A percentile compares a stretch with the other conserved stretches of the same genome.
Evolutionary conservation across 1,139 yeast species (phyloP).

Genomic region (Candida smagusa): DNA sequence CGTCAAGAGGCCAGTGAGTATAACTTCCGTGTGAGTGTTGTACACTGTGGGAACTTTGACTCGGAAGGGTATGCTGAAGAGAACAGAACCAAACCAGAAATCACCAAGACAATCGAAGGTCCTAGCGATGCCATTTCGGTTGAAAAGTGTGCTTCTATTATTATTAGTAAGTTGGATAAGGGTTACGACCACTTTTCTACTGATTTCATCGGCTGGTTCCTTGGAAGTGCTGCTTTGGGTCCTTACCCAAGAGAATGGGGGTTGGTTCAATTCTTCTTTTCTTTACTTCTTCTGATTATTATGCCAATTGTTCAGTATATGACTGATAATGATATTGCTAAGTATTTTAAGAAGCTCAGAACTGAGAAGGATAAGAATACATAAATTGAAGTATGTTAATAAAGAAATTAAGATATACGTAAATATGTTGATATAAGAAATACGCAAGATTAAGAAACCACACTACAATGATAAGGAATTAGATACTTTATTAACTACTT

Average conservation of each 20-base stretch:
- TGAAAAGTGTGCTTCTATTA: slow-evolving; percentile 60
- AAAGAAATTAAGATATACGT: too few relatives aligned
- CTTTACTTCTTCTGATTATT: slow-evolving; percentile 53
- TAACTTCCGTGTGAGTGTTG: slow-evolving; percentile 57
- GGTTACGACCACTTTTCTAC: slow-evolving; percentile 81
- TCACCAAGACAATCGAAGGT: slow-evolving; percentile 83
- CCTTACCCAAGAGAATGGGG: slow-evolving; percentile 64
- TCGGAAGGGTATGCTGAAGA: slow-evolving; percentile 88
- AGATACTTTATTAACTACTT: slow-evolving; percentile 11
- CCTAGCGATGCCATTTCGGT: slow-evolving; percentile 70
- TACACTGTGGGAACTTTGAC: slow-evolving; percentile 85
- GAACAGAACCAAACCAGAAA: slow-evolving; percentile 78
- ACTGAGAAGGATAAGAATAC: slow-evolving; percentile 2
- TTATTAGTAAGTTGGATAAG: slow-evolving; percentile 51
- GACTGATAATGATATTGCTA: slow-evolving; percentile 53
- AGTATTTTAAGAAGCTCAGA: slow-evolving; percentile 31
- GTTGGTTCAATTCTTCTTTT: slow-evolving; percentile 46
- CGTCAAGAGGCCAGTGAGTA: slow-evolving; percentile 79
- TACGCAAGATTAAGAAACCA: too few relatives aligned
- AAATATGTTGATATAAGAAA: too few relatives aligned
- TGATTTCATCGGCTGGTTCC: slow-evolving; percentile 81
- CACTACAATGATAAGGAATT: too few relatives aligned
- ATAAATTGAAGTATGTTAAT: too few relatives aligned
- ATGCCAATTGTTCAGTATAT: slow-evolving; percentile 61
- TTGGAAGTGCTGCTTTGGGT: slow-evolving; percentile 69